Percentiles rank a stretch among this genome's conserved stretches.
Conservation (phyloP, 2,329 filamentous ascomycete genomes). For the Fusarium neocosmosporiellum region DNA sequence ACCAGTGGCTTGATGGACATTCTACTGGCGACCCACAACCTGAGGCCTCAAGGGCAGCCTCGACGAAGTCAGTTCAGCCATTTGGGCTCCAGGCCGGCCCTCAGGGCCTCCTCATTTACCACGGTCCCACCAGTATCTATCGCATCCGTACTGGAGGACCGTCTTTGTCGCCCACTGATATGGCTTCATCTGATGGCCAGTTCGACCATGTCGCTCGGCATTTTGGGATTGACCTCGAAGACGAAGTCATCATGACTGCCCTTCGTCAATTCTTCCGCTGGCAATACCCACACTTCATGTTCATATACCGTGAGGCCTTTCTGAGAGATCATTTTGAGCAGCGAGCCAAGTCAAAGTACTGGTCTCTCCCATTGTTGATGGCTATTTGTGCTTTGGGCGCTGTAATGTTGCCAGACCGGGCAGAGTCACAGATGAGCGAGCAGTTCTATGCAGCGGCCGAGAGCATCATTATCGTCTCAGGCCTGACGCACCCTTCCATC, state of each 20-base stretch:
- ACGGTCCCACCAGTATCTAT: neutral
- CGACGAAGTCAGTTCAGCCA: neutral
- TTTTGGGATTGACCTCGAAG: neutral
- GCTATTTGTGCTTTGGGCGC: neutral
- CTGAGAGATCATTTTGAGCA: neutral
- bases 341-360: neutral
- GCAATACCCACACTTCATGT: constrained; percentile 1
- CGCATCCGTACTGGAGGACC: neutral
- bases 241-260: neutral
- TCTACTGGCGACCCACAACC: neutral
- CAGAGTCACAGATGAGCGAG: neutral
- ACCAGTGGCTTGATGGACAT: neutral
- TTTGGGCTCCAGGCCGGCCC: neutral
- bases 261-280: neutral
- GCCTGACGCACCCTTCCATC: neutral
- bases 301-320: neutral
- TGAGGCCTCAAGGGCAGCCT: neutral
- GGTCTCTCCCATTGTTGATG: neutral
- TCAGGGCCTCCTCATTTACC: neutral
- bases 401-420: neutral
- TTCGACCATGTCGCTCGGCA: neutral
- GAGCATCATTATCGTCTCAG: neutral
- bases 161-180: neutral
- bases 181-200: neutral
- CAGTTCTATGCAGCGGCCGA: neutral